Percentiles rank a stretch among this genome's conserved stretches.
Evolutionary conservation across 257 asterid species (phyloP).

Genomic region (Pogostemon cablin): DNA sequence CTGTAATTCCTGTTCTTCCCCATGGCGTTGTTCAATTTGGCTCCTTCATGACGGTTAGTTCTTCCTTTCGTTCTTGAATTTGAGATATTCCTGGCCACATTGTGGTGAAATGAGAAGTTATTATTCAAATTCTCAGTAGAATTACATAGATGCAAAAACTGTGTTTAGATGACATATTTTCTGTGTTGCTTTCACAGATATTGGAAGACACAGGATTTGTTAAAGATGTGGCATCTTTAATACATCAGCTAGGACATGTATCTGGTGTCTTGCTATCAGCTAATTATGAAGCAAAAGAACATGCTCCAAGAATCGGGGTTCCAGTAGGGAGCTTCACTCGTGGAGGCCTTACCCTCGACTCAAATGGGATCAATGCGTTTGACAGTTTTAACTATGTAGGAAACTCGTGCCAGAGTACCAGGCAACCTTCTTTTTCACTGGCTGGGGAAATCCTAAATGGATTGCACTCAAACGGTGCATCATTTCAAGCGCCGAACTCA

Average conservation of each 20-base stretch:
- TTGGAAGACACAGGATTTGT: slow-evolving; percentile 67
- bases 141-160: no score
- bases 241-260: slow-evolving; percentile 68
- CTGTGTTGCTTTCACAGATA: slow-evolving; percentile 52
- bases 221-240: slow-evolving; percentile 56
- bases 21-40: slow-evolving; percentile 95
- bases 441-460: slow-evolving; percentile 37
- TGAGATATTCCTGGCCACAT: no score
- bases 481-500: slow-evolving; percentile 40
- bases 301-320: slow-evolving; percentile 43
- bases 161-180: not conserved
- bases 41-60: slow-evolving; percentile 57
- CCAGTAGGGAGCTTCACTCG: slow-evolving; percentile 43
- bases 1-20: slow-evolving; percentile 85
- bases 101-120: no score
- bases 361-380: slow-evolving; percentile 30
- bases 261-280: slow-evolving; percentile 60
- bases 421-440: slow-evolving; percentile 41
- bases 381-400: slow-evolving; percentile 35
- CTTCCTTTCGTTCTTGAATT: not conserved
- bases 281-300: slow-evolving; percentile 47
- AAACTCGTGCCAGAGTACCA: slow-evolving; percentile 34
- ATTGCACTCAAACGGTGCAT: slow-evolving; percentile 33
- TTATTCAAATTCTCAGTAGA: no score
- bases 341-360: slow-evolving; percentile 38